Evolutionary conservation across 1,284 basidiomycete genomes (phyloP).

Genomic region (Singerocomus rubriflavus): DNA sequence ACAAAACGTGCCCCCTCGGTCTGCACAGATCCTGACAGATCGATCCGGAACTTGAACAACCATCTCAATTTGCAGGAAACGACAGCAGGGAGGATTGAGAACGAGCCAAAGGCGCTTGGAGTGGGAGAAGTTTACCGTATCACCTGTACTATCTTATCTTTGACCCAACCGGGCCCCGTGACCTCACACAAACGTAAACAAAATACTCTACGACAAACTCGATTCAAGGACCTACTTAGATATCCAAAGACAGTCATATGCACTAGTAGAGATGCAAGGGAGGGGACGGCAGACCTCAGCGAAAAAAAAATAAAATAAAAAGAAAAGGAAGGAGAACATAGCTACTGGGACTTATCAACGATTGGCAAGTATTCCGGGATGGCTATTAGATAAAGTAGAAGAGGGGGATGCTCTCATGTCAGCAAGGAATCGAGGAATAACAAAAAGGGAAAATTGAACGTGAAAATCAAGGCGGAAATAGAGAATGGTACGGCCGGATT

Average conservation of each 20-base stretch:
- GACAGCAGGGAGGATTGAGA: no score
- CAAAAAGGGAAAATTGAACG: neutral
- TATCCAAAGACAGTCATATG: constrained; percentile 22
- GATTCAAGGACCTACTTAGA: constrained; percentile 6
- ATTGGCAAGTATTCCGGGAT: constrained; percentile 20
- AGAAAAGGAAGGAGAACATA: constrained; percentile 24
- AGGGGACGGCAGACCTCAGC: neutral
- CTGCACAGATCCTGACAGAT: constrained; percentile 55
- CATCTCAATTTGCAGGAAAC: constrained; percentile 6
- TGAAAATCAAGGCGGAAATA: neutral
- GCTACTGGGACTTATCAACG: constrained; percentile 23
- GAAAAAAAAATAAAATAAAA: neutral
- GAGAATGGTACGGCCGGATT: constrained; percentile 9
- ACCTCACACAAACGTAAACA: neutral
- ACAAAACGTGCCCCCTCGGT: constrained; percentile 75
- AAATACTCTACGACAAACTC: constrained; percentile 2
- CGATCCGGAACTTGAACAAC: constrained; percentile 48
- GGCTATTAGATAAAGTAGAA: constrained; percentile 19
- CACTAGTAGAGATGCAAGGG: constrained; percentile 12
- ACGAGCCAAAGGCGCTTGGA: no score
- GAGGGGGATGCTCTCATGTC: constrained; percentile 7
- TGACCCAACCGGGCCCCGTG: neutral
- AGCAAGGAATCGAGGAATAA: constrained; percentile 16
- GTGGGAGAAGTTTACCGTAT: no score
- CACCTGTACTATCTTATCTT: constrained; percentile 11